phyloP scores from a whole-genome alignment of 305 asterid species.

The Vinca major region DNA sequence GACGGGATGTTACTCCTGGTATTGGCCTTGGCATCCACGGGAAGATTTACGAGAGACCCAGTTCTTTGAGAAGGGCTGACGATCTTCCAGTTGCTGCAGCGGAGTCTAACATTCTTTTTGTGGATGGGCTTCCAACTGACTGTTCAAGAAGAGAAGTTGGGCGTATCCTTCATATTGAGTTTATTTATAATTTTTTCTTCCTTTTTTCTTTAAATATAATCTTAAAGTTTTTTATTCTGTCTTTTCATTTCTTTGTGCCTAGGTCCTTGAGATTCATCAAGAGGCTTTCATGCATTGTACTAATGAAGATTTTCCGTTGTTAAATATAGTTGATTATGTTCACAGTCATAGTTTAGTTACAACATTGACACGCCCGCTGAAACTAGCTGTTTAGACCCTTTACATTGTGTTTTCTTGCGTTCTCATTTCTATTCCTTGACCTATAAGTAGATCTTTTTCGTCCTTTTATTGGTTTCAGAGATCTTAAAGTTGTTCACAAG shows the following conservation, averaged over 20 bases:
- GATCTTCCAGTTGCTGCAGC: constrained; percentile 29
- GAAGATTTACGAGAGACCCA: constrained; percentile 36
- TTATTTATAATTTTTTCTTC: background rate
- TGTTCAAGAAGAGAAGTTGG: constrained; percentile 74
- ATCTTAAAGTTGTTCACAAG: constrained; percentile 59
- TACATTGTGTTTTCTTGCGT: constrained; percentile 2
- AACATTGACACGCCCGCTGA: background rate
- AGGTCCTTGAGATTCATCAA: background rate
- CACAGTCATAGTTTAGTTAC: background rate
- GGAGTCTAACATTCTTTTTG: constrained; percentile 55
- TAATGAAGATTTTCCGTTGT: background rate
- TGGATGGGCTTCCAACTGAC: constrained; percentile 73
- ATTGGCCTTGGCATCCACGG: constrained; percentile 30
- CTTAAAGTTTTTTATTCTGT: background rate
- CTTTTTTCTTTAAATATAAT: background rate
- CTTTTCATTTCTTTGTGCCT: background rate
- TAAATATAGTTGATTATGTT: constrained; percentile 6
- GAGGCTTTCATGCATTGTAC: background rate
- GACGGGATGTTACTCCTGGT: constrained; percentile 32
- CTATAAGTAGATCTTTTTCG: constrained; percentile 53
- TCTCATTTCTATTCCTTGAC: constrained; percentile 32
- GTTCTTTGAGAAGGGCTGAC: constrained; percentile 34
- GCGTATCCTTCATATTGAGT: constrained; percentile 45
- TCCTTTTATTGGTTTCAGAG: constrained; percentile 66
- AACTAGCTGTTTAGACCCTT: background rate